Evolutionary conservation across 2,329 filamentous ascomycete species (phyloP), one percentile per base, ranked within the genome.

Genomic region (Aspergillus japonicus): DNA sequence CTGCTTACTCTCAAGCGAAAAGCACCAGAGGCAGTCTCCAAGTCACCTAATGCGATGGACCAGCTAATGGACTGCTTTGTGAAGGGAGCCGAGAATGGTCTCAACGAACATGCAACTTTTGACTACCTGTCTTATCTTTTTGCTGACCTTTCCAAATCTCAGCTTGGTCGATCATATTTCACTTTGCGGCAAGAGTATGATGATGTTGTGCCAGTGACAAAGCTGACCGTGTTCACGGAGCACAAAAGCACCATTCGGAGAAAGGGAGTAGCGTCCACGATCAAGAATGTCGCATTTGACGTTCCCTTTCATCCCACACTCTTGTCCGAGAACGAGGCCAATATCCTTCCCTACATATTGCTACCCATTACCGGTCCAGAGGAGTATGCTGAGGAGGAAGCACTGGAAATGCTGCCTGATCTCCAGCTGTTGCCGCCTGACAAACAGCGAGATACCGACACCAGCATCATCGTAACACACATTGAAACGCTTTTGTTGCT

Each of bases 21-120:
- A 6, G 75, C 88, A 0, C 89, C 92, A 2, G 84, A 87, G 57
- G 81, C 82, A n/a, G 84, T 96, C 6, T 87, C 86, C 5, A 89
- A 86, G 1, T 90, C 91, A 47, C 84, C 88, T 39, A 82, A 86
- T 60, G 88, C 91, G 4, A 85, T 98, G 68, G 92, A 97, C 74
- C 95, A 98, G 76, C 81, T 99, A 31, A 87, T 99, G 74, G 95
- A 98, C 75, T 89, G 96, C 68, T 99, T 99, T 73, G 95, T 98
- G 72, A 96, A 95, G 79, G 94, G 94, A 21, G 88, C 91, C 23
- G 88, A 90, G 62, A 90, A 89, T 24, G 82, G 83, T 10, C 92
- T 95, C 76, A 98, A 98, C 81, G 89, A 90, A 71, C 75, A 89
- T 26, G 92, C 92, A 61, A 85, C 94, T 76, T 98, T 87, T 75